These are phyloP conservation scores for Monosporozyma aerobia DNA, from an alignment of 805 yeast genomes.

Conservation along the genomic window DNA sequence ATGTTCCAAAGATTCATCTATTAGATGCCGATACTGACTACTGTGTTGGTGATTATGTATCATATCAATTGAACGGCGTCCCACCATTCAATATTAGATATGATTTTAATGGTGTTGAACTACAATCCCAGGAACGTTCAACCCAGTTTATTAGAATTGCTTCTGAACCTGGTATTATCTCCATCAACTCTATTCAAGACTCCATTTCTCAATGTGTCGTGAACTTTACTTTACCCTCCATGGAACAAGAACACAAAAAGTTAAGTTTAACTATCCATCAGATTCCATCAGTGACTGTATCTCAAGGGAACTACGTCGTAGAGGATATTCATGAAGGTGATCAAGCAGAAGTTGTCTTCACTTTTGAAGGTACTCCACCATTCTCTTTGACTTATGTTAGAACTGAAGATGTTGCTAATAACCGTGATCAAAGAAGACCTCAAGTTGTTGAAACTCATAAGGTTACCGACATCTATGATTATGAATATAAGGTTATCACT, in stretches of 20 bases:
- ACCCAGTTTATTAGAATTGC: slow-evolving; percentile 61
- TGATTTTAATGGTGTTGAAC: slow-evolving; percentile 53
- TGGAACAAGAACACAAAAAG: slow-evolving; percentile 26
- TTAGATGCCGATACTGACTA: slow-evolving; percentile 40
- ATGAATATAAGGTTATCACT: slow-evolving; percentile 64
- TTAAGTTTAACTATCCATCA: slow-evolving; percentile 39
- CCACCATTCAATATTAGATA: slow-evolving; percentile 75
- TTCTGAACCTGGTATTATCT: slow-evolving; percentile 67
- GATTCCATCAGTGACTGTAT: slow-evolving; percentile 73
- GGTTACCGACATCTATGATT: slow-evolving; percentile 53
- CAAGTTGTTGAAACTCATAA: slow-evolving; percentile 52
- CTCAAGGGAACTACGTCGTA: slow-evolving; percentile 64
- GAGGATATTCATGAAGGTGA: slow-evolving; percentile 94
- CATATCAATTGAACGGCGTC: slow-evolving; percentile 65
- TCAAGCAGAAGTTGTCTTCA: slow-evolving; percentile 75
- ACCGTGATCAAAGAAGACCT: slow-evolving; percentile 37
- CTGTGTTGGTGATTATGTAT: slow-evolving; percentile 89
- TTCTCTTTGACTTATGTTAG: slow-evolving; percentile 79
- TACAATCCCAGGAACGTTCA: slow-evolving; percentile 45
- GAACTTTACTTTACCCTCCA: slow-evolving; percentile 38
- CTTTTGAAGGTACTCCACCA: slow-evolving; percentile 84
- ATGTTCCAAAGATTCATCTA: slow-evolving; percentile 58
- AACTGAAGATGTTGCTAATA: slow-evolving; percentile 40
- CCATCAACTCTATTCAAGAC: slow-evolving; percentile 62
- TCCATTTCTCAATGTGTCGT: slow-evolving; percentile 66